Conservation (phyloP, 208 protist genomes). For the Trypanosoma melophagium region DNA sequence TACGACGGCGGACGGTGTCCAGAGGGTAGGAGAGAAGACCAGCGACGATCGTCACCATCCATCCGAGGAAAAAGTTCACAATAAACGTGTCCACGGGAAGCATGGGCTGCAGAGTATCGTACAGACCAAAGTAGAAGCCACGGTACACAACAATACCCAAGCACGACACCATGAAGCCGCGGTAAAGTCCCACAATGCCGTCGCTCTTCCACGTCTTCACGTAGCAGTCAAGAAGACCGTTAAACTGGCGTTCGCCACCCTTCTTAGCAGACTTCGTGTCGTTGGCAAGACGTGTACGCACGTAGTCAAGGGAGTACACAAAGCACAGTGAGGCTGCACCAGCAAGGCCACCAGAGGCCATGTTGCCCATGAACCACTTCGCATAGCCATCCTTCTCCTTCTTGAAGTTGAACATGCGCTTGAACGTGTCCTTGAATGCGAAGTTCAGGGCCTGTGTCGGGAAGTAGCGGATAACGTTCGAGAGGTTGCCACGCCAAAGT, state of each 20-base stretch:
- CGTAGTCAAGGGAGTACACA: slow-evolving; percentile 98
- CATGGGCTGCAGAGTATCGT: slow-evolving; percentile 85
- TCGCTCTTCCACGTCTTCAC: slow-evolving; percentile 88
- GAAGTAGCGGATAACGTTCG: slow-evolving; percentile 98
- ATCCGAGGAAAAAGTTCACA: slow-evolving; percentile 74
- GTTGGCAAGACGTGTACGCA: slow-evolving; percentile 94
- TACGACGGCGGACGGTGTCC: slow-evolving; percentile 96
- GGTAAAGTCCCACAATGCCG: slow-evolving; percentile 92
- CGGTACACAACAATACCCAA: slow-evolving; percentile 97
- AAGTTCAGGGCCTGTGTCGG: slow-evolving; percentile 98
- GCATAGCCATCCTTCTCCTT: slow-evolving; percentile 72
- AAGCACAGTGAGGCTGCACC: slow-evolving; percentile 95
- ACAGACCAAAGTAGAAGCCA: slow-evolving; percentile 96
- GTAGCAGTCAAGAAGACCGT: slow-evolving; percentile 93
- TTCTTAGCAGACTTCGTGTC: slow-evolving; percentile 89
- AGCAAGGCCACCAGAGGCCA: slow-evolving; percentile 95
- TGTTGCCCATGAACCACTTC: slow-evolving; percentile 92
- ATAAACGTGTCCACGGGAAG: slow-evolving; percentile 71
- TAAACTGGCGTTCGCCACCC: slow-evolving; percentile 93
- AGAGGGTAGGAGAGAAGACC: slow-evolving; percentile 94
- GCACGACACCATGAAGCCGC: slow-evolving; percentile 95
- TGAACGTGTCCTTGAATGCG: slow-evolving; percentile 97
- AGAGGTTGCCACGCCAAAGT: slow-evolving; percentile 97
- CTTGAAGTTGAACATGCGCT: slow-evolving; percentile 93
- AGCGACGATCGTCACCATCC: slow-evolving; percentile 68